Conservation (phyloP, 768 basidiomycete genomes). For the Russula sp. region DNA sequence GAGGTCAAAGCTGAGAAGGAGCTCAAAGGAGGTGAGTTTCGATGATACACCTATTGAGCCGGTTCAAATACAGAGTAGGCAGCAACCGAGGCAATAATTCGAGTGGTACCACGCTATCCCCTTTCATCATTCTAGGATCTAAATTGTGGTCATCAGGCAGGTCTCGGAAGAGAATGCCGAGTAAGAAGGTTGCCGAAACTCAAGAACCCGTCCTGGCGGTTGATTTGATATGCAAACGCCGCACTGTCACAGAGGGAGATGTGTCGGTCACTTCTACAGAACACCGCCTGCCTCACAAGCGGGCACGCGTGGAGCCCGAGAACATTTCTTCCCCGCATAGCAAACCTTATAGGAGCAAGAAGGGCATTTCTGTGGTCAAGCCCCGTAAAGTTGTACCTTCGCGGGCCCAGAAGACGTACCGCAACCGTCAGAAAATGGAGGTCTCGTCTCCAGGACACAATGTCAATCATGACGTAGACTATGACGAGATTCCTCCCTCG, state of each 20-base stretch:
- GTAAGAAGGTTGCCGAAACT: not conserved
- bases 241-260: not conserved
- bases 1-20: not conserved
- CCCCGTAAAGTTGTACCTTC: not conserved
- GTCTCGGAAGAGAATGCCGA: not conserved
- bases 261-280: not conserved
- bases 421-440: constrained; percentile 7
- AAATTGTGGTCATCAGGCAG: not conserved
- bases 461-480: constrained; percentile 11
- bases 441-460: not conserved
- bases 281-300: not conserved
- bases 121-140: not conserved
- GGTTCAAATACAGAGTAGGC: not conserved
- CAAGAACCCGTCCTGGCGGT: not conserved
- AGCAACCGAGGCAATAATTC: not conserved
- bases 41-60: not conserved
- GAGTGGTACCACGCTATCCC: not conserved
- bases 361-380: not conserved
- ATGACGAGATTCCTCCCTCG: constrained; percentile 18
- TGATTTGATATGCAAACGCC: not conserved
- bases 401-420: constrained; percentile 16
- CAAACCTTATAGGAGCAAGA: constrained; percentile 1
- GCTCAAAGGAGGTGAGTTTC: not conserved
- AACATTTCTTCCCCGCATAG: not conserved
- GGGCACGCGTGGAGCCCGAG: constrained; percentile 1